Base-by-base conservation (phyloP, 805 yeast genomes). In the Dipodascopsis uninucleata region DNA sequence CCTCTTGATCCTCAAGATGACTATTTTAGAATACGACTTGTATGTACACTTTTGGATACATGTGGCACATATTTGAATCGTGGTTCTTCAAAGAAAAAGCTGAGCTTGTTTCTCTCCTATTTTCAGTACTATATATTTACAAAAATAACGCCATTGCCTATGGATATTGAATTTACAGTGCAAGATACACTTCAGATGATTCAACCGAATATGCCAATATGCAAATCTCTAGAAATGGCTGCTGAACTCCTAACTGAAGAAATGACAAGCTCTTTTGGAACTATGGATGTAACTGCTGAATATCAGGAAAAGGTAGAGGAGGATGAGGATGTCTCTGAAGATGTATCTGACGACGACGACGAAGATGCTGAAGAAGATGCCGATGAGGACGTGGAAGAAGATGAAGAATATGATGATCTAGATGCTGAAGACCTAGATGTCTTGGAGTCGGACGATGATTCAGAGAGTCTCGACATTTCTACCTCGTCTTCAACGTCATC, bases 71-170 rank as follows among this genome's bases (percentile, higher is more conserved):
- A 48, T 9, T 49, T 57, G 14, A 52, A 45, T 18, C 45, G 52
- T 2, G 53, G 50, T 8, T 14, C 31, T 4, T 41, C 51, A 6
- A 35, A 24, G 10, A 46, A 56, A 3, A 65, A 69, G 28, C 38
- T 77, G 9, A 56, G 60, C 0, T 41, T 68, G 0, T 75, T 82
- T 45, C 55, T 81, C 45, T 70, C 71, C 22, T 81, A 78, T 53
- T 79, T 86, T 49, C 93, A 87, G 57, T 87, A 78, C 61, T 87
- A 85, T 58, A 61, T 76, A 3, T 75, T 71, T 61, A 74, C 81
- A 25, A 87, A 87, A 57, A 62, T 62, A 2, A 71, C 64, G 36
- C 54, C 51, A 17, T 84, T 84, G 12, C 87, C 94, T 0, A 68
- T 72, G 49, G 93, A 82, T 36, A 64, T 77, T 2, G 74, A 75